Conservation (phyloP, 371 early-diverging fungal genomes). For the Mortierella sp. region DNA sequence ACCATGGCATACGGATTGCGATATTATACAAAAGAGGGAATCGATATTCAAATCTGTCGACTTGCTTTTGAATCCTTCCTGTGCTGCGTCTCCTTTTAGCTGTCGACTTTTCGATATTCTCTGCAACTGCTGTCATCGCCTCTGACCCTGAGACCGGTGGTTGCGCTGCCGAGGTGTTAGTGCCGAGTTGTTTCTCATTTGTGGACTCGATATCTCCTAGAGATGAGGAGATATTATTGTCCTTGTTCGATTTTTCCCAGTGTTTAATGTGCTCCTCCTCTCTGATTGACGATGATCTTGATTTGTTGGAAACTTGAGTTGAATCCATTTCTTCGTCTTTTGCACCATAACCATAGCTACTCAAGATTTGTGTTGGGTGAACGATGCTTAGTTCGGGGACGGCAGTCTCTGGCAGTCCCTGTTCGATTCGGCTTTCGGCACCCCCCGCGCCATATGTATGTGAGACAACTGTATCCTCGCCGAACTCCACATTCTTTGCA, state of each 20-base stretch:
- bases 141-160: neutral
- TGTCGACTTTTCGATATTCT: neutral
- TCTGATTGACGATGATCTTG: neutral
- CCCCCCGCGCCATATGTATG: neutral
- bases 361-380: slow-evolving; percentile 8
- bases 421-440: slow-evolving; percentile 11
- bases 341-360: neutral
- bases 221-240: neutral
- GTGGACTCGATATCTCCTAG: neutral
- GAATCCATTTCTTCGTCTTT: neutral
- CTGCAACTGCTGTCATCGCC: neutral
- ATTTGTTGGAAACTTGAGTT: neutral
- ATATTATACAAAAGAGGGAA: slow-evolving; percentile 68
- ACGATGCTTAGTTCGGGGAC: slow-evolving; percentile 20
- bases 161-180: neutral
- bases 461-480: neutral
- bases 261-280: neutral
- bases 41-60: slow-evolving; percentile 28
- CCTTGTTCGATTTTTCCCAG: neutral
- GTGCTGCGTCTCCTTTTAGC: neutral
- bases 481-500: neutral
- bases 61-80: neutral
- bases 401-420: slow-evolving; percentile 22
- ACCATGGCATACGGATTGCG: slow-evolving; percentile 77
- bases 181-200: neutral